Evolutionary conservation across 768 basidiomycete species (phyloP).

Genomic region (Boletellus ananas): DNA sequence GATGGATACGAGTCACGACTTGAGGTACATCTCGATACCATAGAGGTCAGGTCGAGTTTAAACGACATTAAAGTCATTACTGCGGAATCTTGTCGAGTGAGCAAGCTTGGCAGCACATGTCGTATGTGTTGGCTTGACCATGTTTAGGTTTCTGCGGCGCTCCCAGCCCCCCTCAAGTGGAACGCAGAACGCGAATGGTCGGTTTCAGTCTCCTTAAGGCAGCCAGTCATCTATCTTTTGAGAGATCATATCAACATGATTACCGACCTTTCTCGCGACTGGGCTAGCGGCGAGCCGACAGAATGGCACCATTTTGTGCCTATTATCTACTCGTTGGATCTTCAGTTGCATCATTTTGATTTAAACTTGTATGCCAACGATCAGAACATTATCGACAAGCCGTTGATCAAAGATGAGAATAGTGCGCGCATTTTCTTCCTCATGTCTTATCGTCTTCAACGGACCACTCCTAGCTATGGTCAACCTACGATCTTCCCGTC

Average conservation of each 20-base stretch:
- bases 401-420: constrained; percentile 77
- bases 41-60: constrained; percentile 78
- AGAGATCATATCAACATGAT: constrained; percentile 95
- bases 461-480: constrained; percentile 57
- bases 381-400: constrained; percentile 94
- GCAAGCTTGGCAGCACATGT: constrained; percentile 14
- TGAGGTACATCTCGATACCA: constrained; percentile 76
- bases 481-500: constrained; percentile 53
- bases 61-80: constrained; percentile 79
- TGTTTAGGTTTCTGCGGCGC: constrained; percentile 58
- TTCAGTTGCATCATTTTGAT: constrained; percentile 72
- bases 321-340: constrained; percentile 65
- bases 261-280: constrained; percentile 89
- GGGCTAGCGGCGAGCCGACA: constrained; percentile 77
- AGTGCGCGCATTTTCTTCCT: constrained; percentile 40
- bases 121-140: constrained; percentile 2
- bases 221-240: constrained; percentile 72
- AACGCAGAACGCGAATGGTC: constrained; percentile 76
- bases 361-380: constrained; percentile 88
- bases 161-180: constrained; percentile 84
- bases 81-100: constrained; percentile 76
- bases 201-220: constrained; percentile 65
- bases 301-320: constrained; percentile 85
- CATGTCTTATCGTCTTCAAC: neutral
- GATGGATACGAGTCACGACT: constrained; percentile 76